Conservation (phyloP, 129 eudicot genomes). For the Flaveria linearis region DNA sequence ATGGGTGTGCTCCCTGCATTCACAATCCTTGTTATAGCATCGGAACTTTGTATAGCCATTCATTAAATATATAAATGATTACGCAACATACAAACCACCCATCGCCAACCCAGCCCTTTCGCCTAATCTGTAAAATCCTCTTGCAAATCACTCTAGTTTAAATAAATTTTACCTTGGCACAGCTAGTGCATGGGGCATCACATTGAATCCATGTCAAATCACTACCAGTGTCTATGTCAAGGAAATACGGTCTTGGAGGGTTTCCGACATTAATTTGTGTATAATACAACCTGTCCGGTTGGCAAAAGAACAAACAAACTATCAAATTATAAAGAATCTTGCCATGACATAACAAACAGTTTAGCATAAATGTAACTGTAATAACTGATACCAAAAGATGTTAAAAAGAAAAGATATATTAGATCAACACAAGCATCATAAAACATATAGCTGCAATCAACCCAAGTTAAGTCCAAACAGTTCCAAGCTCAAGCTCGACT, state of each 20-base stretch:
- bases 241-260: constrained; percentile 82
- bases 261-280: constrained; percentile 59
- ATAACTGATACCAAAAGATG: background rate
- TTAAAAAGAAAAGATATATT: background rate
- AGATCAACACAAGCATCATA: background rate
- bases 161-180: constrained; percentile 59
- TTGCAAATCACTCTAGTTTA: constrained; percentile 3
- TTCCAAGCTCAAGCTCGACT: too few relatives aligned
- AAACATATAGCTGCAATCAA: too few relatives aligned
- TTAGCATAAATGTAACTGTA: background rate
- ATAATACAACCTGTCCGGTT: constrained; percentile 60
- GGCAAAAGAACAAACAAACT: constrained; percentile 6
- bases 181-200: constrained; percentile 87
- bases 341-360: constrained; percentile 9
- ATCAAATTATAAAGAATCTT: background rate
- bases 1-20: constrained; percentile 79
- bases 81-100: background rate
- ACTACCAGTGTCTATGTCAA: constrained; percentile 86
- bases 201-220: constrained; percentile 89
- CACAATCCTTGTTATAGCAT: constrained; percentile 15
- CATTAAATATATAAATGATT: background rate
- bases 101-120: background rate
- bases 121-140: background rate
- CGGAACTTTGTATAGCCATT: background rate
- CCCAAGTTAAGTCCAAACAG: too few relatives aligned